Evolutionary conservation across 768 basidiomycete genomes (phyloP).

Genomic region (Lactarius hengduanensis): DNA sequence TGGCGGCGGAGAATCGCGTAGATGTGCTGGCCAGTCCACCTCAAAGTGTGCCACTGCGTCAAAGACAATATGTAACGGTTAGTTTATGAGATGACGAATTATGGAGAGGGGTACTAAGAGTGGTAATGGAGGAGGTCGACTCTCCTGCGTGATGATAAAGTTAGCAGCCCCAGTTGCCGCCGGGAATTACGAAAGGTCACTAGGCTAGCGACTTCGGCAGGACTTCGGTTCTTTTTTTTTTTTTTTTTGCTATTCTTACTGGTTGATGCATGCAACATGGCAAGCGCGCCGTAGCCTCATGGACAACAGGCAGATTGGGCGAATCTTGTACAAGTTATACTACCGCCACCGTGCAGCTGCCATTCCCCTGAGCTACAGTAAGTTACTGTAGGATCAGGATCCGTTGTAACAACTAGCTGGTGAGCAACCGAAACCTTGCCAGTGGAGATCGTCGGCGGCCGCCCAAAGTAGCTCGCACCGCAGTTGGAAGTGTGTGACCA

Average conservation of each 20-base stretch:
- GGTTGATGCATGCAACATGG: constrained; percentile 2
- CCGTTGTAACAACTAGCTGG: neutral
- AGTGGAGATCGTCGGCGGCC: constrained; percentile 2
- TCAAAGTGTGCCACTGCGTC: neutral
- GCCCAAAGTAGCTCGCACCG: neutral
- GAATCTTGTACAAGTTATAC: neutral
- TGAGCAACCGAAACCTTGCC: neutral
- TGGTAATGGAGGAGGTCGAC: neutral
- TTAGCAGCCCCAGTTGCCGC: constrained; percentile 4
- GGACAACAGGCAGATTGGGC: neutral
- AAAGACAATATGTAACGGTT: neutral
- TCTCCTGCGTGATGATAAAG: neutral
- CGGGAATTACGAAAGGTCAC: neutral
- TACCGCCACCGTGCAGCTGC: neutral
- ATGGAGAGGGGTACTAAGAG: too few relatives aligned
- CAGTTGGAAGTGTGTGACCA: neutral
- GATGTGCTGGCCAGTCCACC: neutral
- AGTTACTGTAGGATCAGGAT: neutral
- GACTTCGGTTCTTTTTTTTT: neutral
- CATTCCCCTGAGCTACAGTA: neutral
- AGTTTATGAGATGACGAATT: neutral
- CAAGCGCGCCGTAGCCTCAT: constrained; percentile 13
- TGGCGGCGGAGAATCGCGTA: constrained; percentile 9
- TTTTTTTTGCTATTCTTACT: neutral
- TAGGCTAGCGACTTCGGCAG: neutral